Evolutionary conservation across 371 early-diverging fungal species (phyloP), one percentile per base, ranked within the genome.

Genomic region (Batkoa obscura): DNA sequence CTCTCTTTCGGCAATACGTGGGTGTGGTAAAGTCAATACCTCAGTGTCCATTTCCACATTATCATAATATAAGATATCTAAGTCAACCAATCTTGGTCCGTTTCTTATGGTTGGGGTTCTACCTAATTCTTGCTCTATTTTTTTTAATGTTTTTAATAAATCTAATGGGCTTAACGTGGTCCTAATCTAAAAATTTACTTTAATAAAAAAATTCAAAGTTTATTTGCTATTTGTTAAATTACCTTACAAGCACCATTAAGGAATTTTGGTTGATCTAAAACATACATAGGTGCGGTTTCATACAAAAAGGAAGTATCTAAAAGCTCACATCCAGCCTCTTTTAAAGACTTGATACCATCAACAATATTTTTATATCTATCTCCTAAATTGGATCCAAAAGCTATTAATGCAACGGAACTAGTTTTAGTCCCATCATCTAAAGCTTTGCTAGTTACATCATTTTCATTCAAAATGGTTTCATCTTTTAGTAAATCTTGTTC

Each of bases 241-340:
- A 90, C 80, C 66, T 89, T 88, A 66, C 81, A 82, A 0, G 78
- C 90, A 2, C 76, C 88, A 58, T 97, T 97, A 51, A 97, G 62
- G 65, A 96, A 97, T 17, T 71, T 62, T 3, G 92, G 88, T 64
- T 97, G 97, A 43, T 96, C 93, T 4, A 74, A 70, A 35, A 84
- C 78, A 68, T 97, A 96, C 96, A 94, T 95, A 36, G 98, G 91
- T 9, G 83, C 72, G 0, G 95, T 91, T 64, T 95, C 91, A 67
- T 98, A 98, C 58, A 98, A 64, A 68, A 88, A 95, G 42, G 94
- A 93, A 9, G 96, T 93, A 60, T 94, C 90, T n/a, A 84, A 61
- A 2, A 98, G 66, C 12, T 71, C 65, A 50, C 78, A 74, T 2
- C 69, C 65, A 15, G 70, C 66, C 0, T 61, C 59, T 61, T 78